Evolutionary conservation across 2,329 filamentous ascomycete species (phyloP).

Genomic region (Exophiala aquamarina): DNA sequence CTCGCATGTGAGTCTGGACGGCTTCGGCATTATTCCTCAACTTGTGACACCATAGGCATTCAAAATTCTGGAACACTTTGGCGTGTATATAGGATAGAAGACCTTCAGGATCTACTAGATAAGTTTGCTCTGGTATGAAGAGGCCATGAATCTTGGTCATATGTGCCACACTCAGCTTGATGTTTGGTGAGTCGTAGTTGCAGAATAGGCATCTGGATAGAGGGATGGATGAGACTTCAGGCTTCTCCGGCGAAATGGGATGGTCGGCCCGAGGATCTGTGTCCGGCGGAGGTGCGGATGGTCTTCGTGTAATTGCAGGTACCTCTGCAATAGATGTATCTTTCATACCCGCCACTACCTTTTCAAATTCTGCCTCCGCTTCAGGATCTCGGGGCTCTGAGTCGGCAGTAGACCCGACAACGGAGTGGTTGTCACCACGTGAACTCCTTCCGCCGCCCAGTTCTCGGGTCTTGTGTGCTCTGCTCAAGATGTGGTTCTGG

Average conservation of each 20-base stretch:
- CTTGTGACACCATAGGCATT: constrained; percentile 88
- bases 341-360: constrained; percentile 76
- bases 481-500: constrained; percentile 85
- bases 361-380: constrained; percentile 60
- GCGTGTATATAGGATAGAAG: constrained; percentile 74
- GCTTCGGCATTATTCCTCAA: constrained; percentile 74
- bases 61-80: constrained; percentile 75
- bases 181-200: constrained; percentile 75
- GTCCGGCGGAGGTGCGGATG: constrained; percentile 42
- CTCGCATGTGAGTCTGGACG: constrained; percentile 94
- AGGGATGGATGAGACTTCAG: constrained; percentile 36
- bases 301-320: constrained; percentile 43
- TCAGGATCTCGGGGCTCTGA: constrained; percentile 36
- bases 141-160: constrained; percentile 94
- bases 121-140: constrained; percentile 89
- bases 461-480: constrained; percentile 76
- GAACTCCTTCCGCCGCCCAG: constrained; percentile 48
- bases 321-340: constrained; percentile 58
- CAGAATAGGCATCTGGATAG: constrained; percentile 78
- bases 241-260: constrained; percentile 35
- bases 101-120: constrained; percentile 78
- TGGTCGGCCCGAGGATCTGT: constrained; percentile 34
- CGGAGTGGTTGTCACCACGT: constrained; percentile 44
- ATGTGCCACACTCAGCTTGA: constrained; percentile 76
- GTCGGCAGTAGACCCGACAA: constrained; percentile 54